These are phyloP conservation scores for Aspergillus candidus DNA, from an alignment of 2,329 filamentous ascomycete genomes.

Conservation along the genomic window DNA sequence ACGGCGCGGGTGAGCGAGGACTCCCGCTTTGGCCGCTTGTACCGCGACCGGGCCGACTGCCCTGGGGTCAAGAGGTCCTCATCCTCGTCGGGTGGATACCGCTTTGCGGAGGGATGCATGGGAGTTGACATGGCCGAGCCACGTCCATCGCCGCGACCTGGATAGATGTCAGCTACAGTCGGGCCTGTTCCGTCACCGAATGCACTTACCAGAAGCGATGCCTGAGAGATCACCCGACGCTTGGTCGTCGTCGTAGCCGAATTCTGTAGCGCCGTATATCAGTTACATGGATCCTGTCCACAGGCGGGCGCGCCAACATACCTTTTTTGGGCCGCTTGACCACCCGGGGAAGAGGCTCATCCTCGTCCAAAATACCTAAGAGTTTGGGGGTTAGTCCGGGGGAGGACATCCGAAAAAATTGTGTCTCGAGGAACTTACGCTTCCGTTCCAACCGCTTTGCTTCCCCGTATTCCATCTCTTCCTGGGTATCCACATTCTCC, in stretches of 20 bases:
- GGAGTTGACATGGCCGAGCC: constrained; percentile 33
- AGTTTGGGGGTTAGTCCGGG: constrained; percentile 2
- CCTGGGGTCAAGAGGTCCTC: constrained; percentile 36
- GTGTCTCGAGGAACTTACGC: constrained; percentile 23
- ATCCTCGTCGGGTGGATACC: constrained; percentile 33
- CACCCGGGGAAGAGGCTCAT: constrained; percentile 40
- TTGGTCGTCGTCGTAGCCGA: constrained; percentile 30
- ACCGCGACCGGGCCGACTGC: constrained; percentile 32
- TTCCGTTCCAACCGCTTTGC: constrained; percentile 45
- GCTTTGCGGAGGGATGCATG: constrained; percentile 32
- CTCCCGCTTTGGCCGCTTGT: constrained; percentile 35
- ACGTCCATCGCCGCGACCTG: constrained; percentile 19
- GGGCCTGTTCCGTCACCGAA: background rate
- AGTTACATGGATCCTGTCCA: constrained; percentile 4
- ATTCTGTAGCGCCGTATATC: constrained; percentile 15
- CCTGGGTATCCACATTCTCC: constrained; percentile 46
- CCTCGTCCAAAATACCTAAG: constrained; percentile 43
- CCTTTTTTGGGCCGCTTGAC: constrained; percentile 43
- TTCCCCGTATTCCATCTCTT: constrained; percentile 45
- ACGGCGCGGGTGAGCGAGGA: constrained; percentile 32
- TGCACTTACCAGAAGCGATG: constrained; percentile 10
- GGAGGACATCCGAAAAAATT: background rate
- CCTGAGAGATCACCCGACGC: constrained; percentile 21
- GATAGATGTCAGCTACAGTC: background rate
- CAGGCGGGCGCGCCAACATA: constrained; percentile 12